These are phyloP conservation scores for Chlamydomonas urium DNA, from an alignment of 139 green algal genomes.

Conservation along the genomic window DNA sequence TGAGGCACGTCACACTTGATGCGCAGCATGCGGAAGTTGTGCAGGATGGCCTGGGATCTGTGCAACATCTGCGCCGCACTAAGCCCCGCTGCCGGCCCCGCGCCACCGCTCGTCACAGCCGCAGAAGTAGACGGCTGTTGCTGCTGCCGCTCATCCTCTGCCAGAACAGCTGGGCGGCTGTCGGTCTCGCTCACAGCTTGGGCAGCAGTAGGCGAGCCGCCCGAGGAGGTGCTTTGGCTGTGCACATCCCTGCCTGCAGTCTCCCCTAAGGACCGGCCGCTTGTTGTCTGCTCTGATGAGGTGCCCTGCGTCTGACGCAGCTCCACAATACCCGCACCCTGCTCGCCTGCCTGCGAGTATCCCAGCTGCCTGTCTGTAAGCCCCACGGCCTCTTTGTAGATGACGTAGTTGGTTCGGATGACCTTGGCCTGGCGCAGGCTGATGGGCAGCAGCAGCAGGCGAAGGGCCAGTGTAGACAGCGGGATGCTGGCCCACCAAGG, in stretches of 20 bases:
- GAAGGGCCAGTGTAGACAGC: constrained; percentile 33
- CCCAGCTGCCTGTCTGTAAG: constrained; percentile 24
- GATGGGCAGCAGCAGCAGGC: constrained; percentile 37
- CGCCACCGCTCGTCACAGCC: too few relatives aligned
- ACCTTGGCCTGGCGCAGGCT: constrained; percentile 21
- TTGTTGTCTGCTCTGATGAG: too few relatives aligned
- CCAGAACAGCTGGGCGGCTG: neutral
- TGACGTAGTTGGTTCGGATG: constrained; percentile 35
- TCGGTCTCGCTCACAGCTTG: too few relatives aligned
- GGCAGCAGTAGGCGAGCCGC: too few relatives aligned
- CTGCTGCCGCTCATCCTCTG: constrained; percentile 3
- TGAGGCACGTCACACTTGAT: constrained; percentile 43
- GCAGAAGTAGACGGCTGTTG: neutral
- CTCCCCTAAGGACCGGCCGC: too few relatives aligned
- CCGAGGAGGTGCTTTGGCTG: too few relatives aligned
- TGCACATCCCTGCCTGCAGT: too few relatives aligned
- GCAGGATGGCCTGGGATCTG: constrained; percentile 19
- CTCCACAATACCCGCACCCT: too few relatives aligned
- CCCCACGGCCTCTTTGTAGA: constrained; percentile 33
- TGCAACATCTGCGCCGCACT: neutral
- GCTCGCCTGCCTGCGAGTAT: too few relatives aligned
- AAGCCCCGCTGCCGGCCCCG: too few relatives aligned
- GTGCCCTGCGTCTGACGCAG: too few relatives aligned
- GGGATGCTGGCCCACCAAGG: constrained; percentile 56
- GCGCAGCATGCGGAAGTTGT: constrained; percentile 41